Evolutionary conservation across 139 green algal genomes (phyloP).

Genomic region (Pycnococcus provasolii): DNA sequence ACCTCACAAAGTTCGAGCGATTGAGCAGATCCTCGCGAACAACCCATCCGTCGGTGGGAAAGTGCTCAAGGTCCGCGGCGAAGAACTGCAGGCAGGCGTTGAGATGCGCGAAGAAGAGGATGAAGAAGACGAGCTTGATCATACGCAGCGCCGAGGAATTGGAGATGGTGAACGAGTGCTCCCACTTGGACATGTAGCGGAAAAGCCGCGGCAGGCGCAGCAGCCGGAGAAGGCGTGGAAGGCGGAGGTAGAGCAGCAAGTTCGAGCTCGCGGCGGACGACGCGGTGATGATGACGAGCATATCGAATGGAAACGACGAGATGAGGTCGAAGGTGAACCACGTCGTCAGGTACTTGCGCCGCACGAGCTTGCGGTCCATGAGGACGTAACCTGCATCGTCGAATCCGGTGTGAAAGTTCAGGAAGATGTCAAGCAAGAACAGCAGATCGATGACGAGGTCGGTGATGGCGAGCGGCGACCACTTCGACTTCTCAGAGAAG

Average conservation of each 20-base stretch:
- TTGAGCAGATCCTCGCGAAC: background rate
- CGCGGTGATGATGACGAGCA: background rate
- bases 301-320: background rate
- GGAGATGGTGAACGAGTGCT: background rate
- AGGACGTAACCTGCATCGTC: too few relatives aligned
- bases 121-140: background rate
- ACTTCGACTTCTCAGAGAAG: too few relatives aligned
- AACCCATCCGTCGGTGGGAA: background rate
- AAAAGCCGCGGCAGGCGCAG: background rate
- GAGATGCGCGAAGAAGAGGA: background rate
- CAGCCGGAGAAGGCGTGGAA: background rate
- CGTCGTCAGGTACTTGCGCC: background rate
- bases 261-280: too few relatives aligned
- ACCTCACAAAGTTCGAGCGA: background rate
- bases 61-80: background rate
- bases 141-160: background rate
- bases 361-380: background rate
- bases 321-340: background rate
- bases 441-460: background rate
- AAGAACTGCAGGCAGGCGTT: background rate
- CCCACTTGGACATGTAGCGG: background rate
- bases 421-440: background rate
- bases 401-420: background rate
- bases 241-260: background rate
- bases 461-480: background rate